Evolutionary conservation across 2,329 filamentous ascomycete genomes (phyloP), one percentile per base, ranked within the genome.

Genomic region (Gliomastix tumulicola): DNA sequence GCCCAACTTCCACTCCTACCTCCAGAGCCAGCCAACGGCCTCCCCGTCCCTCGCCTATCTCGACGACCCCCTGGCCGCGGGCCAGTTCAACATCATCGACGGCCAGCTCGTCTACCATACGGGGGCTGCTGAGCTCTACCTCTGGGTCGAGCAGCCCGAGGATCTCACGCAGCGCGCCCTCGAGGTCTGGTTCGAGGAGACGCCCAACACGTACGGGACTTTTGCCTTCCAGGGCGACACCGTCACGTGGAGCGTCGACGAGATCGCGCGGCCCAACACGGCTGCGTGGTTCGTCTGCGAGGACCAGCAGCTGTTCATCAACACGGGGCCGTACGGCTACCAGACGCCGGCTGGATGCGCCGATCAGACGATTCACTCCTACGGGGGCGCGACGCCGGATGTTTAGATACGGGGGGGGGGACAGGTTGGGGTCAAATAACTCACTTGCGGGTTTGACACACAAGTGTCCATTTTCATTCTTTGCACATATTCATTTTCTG

Each of bases 261-360:
- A 62, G 18, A 54, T 79, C 22, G 55, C 57, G 34, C 53, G 75
- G 23, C 74, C 72, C 35, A 80, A 79, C 49, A 48, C 64, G 31
- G 69, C 66, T 16, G 75, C 76, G 2, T 80, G 74, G 73, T 66
- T 76, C 44, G 74, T 79, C 36, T 80, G 74, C 43, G 58, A 56
- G 32, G 58, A 60, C 6, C 66, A 74, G 54, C 51, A 49, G 32
- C 44, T 79, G 42, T 78, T 71, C 47, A 65, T 79, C 47, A 79
- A 79, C 47, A 63, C 77, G 37, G 75, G 76, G 1, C 71, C 70
- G 12, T 79, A 79, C 48, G 56, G 57, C 19, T 79, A 78, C 48
- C 57, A 71, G 54, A 79, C 74, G 10, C 75, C 75, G 1, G 52
- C 56, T 4, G 74, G 74, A 4, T 79, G 75, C 55, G 61, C 63